These are phyloP conservation scores for Trypanosoma brucei DNA, from an alignment of 208 protist genomes.

Conservation along the genomic window DNA sequence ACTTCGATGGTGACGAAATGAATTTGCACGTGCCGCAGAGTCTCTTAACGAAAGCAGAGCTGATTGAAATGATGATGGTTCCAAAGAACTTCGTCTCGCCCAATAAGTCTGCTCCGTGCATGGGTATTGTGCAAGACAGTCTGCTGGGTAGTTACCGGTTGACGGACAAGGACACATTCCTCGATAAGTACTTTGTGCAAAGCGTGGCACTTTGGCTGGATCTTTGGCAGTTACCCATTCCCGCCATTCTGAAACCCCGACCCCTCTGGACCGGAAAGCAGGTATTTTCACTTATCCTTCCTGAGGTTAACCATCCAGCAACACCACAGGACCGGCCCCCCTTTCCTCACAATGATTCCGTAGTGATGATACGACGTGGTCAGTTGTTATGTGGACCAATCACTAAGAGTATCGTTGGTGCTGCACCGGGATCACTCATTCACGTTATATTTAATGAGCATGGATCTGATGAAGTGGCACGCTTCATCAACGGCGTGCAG, in stretches of 20 bases:
- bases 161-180: slow-evolving; percentile 95
- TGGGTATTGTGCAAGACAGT: slow-evolving; percentile 99
- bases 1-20: slow-evolving; percentile 99
- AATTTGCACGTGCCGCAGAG: slow-evolving; percentile 99
- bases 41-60: slow-evolving; percentile 94
- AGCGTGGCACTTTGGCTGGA: slow-evolving; percentile 97
- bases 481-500: slow-evolving; percentile 94
- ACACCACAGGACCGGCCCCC: slow-evolving; percentile 51
- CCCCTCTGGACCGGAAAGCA: slow-evolving; percentile 99
- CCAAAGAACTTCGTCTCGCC: slow-evolving; percentile 99
- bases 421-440: slow-evolving; percentile 87
- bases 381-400: slow-evolving; percentile 88
- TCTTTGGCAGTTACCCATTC: slow-evolving; percentile 93
- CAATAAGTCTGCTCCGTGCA: slow-evolving; percentile 97
- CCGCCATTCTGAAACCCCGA: slow-evolving; percentile 97
- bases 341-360: slow-evolving; percentile 80
- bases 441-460: slow-evolving; percentile 97
- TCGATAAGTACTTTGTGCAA: slow-evolving; percentile 96
- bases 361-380: slow-evolving; percentile 91
- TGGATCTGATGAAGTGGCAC: slow-evolving; percentile 91
- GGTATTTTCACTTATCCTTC: slow-evolving; percentile 97
- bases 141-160: slow-evolving; percentile 93
- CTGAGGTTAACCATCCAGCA: slow-evolving; percentile 89
- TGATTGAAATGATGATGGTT: slow-evolving; percentile 98
- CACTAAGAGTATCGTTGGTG: slow-evolving; percentile 90